Percentiles rank a stretch among this genome's conserved stretches.
These are phyloP conservation scores for Fusarium albosuccineum DNA, from an alignment of 2,329 filamentous ascomycete species.

Conservation along the genomic window DNA sequence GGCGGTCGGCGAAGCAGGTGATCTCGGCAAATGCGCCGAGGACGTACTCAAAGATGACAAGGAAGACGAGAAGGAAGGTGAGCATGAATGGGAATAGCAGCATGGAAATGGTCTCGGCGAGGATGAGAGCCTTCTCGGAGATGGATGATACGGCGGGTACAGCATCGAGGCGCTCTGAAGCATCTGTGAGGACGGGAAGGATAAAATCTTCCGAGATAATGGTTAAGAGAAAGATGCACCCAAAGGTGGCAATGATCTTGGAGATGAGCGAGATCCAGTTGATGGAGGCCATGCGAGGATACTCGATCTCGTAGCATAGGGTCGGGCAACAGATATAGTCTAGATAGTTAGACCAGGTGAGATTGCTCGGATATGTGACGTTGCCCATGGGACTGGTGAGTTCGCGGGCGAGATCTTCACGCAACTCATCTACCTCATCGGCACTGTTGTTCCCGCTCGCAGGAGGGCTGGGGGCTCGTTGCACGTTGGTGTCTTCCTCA, in stretches of 20 bases:
- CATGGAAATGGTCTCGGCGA: constrained; percentile 90
- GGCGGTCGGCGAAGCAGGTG: constrained; percentile 90
- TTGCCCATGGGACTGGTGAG: constrained; percentile 91
- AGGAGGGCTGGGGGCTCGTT: constrained; percentile 22
- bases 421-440: constrained; percentile 74
- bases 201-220: constrained; percentile 96
- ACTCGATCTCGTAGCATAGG: constrained; percentile 97
- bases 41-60: constrained; percentile 98
- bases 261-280: constrained; percentile 85
- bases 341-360: constrained; percentile 83
- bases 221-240: constrained; percentile 95
- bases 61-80: constrained; percentile 93
- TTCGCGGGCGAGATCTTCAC: constrained; percentile 90
- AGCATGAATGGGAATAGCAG: constrained; percentile 98
- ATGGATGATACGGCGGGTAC: constrained; percentile 54
- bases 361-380: constrained; percentile 89
- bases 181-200: constrained; percentile 85
- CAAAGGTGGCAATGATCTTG: constrained; percentile 91
- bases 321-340: constrained; percentile 95
- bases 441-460: constrained; percentile 45
- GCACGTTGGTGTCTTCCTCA: constrained; percentile 42
- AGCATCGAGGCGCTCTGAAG: constrained; percentile 65
- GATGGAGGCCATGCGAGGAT: constrained; percentile 81
- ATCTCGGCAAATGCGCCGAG: constrained; percentile 96
- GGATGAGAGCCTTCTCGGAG: constrained; percentile 79